Percentiles rank a stretch among this genome's conserved stretches.
phyloP scores from a whole-genome alignment of 169 alveolate genomes.

The Cryptosporidium sp. region DNA sequence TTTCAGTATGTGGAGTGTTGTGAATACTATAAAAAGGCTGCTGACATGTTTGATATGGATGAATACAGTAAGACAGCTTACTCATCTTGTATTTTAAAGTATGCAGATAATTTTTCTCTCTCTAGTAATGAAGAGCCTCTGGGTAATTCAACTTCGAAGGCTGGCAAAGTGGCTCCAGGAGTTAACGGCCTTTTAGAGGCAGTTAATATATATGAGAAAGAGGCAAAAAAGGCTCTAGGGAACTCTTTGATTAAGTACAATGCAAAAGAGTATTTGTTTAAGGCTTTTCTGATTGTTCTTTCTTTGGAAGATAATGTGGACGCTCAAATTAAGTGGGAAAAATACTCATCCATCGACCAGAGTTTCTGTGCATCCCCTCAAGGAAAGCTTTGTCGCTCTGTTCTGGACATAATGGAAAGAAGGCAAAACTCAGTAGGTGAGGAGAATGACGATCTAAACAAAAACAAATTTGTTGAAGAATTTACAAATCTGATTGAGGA shows the following conservation, averaged over 20 bases:
- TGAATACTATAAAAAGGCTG: constrained; percentile 79
- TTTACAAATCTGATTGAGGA: constrained; percentile 51
- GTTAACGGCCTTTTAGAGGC: constrained; percentile 9
- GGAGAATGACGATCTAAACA: constrained; percentile 11
- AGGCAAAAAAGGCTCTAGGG: constrained; percentile 78
- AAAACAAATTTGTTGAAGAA: constrained; percentile 34
- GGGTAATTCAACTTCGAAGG: constrained; percentile 28
- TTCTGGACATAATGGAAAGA: constrained; percentile 28
- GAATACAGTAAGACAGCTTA: constrained; percentile 81
- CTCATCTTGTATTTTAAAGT: constrained; percentile 79
- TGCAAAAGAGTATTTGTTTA: constrained; percentile 80
- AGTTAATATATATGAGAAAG: constrained; percentile 79
- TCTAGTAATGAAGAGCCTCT: neutral
- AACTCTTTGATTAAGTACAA: constrained; percentile 82
- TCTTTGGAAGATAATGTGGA: constrained; percentile 64
- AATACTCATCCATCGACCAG: constrained; percentile 38
- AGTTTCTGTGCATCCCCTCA: constrained; percentile 33
- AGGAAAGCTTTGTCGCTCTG: constrained; percentile 48
- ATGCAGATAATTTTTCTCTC: constrained; percentile 80
- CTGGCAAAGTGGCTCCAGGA: constrained; percentile 39
- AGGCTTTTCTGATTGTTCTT: constrained; percentile 78
- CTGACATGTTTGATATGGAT: constrained; percentile 83
- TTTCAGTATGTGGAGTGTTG: constrained; percentile 77
- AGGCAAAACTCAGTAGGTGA: constrained; percentile 4
- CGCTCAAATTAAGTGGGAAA: constrained; percentile 70